Conservation (phyloP, 768 basidiomycete genomes). For the Calocera viscosa region DNA sequence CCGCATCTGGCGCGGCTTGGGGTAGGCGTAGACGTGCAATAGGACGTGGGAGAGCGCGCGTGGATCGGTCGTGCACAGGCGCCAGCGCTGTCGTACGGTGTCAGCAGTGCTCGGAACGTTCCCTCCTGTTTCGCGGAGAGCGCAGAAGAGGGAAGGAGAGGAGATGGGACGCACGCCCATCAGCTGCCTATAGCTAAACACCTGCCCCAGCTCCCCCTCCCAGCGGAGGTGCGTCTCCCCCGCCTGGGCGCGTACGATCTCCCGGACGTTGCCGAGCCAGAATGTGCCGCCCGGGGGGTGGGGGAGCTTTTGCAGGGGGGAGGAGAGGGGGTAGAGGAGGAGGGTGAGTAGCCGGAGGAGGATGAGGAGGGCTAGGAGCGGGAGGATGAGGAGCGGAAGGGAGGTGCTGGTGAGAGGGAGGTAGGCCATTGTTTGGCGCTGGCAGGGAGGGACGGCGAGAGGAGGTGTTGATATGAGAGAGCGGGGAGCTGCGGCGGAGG, state of each 20-base stretch:
- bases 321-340: background rate
- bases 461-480: too few relatives aligned
- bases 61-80: constrained; percentile 73
- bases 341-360: background rate
- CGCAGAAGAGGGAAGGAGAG: background rate
- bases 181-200: background rate
- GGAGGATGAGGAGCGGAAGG: background rate
- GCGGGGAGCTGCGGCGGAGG: too few relatives aligned
- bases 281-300: background rate
- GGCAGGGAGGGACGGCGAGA: too few relatives aligned
- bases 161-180: background rate
- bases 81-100: constrained; percentile 17
- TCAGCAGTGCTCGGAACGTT: too few relatives aligned
- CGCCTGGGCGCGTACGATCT: background rate
- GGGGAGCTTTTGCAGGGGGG: background rate
- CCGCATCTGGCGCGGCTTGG: constrained; percentile 75
- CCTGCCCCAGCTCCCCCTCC: background rate
- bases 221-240: background rate
- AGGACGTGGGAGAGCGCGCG: constrained; percentile 60
- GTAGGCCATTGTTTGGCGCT: too few relatives aligned
- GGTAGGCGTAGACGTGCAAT: constrained; percentile 51
- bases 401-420: background rate
- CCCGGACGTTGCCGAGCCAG: background rate
- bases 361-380: background rate
- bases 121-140: too few relatives aligned